phyloP scores from a whole-genome alignment of 2,329 filamentous ascomycete species.

The Diplodia scrobiculata region DNA sequence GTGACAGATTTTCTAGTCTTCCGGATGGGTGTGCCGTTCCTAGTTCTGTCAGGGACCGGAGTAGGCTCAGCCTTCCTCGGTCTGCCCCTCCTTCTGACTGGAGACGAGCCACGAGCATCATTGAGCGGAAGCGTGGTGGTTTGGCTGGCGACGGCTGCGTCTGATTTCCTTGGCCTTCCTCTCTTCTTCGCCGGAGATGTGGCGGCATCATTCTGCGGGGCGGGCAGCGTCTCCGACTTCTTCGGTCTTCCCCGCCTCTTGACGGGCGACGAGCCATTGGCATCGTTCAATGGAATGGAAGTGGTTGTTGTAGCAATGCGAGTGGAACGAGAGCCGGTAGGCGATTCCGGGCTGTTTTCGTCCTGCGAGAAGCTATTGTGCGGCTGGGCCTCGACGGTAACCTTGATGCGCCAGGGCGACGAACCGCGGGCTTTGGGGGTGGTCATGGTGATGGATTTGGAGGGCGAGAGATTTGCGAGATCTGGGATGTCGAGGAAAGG shows the following conservation, averaged over 20 bases:
- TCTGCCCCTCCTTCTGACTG: constrained; percentile 34
- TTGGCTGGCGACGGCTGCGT: constrained; percentile 4
- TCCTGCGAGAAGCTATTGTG: constrained; percentile 36
- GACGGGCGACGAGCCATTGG: constrained; percentile 42
- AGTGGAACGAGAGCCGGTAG: constrained; percentile 37
- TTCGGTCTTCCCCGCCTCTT: constrained; percentile 44
- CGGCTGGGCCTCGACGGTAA: constrained; percentile 54
- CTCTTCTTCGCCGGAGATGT: constrained; percentile 40
- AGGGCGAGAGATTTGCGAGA: constrained; percentile 39
- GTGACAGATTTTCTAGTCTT: constrained; percentile 16
- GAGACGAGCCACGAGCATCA: constrained; percentile 29
- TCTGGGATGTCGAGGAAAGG: constrained; percentile 20
- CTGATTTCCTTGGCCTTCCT: constrained; percentile 35
- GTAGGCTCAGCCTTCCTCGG: neutral
- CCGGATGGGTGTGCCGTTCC: constrained; percentile 37
- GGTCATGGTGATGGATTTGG: constrained; percentile 51
- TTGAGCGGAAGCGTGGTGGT: constrained; percentile 3
- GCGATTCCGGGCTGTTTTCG: constrained; percentile 38
- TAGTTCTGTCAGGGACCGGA: constrained; percentile 31
- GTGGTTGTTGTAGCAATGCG: constrained; percentile 41
- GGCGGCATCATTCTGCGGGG: constrained; percentile 27
- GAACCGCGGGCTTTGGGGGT: constrained; percentile 44
- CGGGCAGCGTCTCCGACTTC: constrained; percentile 40
- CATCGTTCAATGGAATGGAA: constrained; percentile 48
- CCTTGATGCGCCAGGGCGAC: constrained; percentile 54